Percentiles rank a stretch among this genome's conserved stretches.
Conservation (phyloP, 495 filamentous ascomycete genomes). For the Pyrenula massariospora region DNA sequence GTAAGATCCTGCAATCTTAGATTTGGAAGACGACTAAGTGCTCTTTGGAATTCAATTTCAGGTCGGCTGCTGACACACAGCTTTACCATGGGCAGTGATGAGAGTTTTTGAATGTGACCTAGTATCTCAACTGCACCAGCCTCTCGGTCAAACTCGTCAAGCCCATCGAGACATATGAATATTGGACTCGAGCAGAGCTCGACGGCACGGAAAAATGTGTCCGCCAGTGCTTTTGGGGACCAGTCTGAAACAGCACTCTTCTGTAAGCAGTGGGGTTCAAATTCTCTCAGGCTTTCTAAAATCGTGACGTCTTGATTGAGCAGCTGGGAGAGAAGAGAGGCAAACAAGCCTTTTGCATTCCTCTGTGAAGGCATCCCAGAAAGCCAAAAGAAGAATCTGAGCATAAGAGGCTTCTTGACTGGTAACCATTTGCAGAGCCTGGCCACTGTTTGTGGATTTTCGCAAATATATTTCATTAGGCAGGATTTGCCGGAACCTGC, state of each 20-base stretch:
- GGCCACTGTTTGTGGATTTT: slow-evolving; percentile 6
- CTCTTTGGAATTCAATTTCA: slow-evolving; percentile 20
- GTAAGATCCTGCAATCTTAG: slow-evolving; percentile 5
- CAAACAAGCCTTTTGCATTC: slow-evolving; percentile 29
- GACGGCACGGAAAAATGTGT: neutral
- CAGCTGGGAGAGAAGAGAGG: slow-evolving; percentile 26
- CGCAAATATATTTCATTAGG: slow-evolving; percentile 26
- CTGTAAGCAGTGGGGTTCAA: neutral
- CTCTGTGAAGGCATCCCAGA: slow-evolving; percentile 22
- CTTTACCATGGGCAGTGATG: slow-evolving; percentile 16
- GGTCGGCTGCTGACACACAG: slow-evolving; percentile 38
- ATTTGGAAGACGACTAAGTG: no score
- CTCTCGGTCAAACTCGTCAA: slow-evolving; percentile 28
- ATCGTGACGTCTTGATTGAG: slow-evolving; percentile 10
- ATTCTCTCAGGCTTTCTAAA: neutral
- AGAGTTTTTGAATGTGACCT: neutral
- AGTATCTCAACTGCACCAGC: neutral
- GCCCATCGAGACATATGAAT: slow-evolving; percentile 38
- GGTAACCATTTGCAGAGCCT: slow-evolving; percentile 11
- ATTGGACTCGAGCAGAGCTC: slow-evolving; percentile 7
- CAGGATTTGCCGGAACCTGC: slow-evolving; percentile 34
- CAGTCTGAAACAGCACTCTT: neutral
- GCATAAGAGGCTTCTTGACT: slow-evolving; percentile 15
- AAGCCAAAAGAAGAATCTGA: slow-evolving; percentile 35
- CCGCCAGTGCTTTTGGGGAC: neutral